Evolutionary conservation across 1,284 basidiomycete genomes (phyloP).

Genomic region (Dichomitus squalens): DNA sequence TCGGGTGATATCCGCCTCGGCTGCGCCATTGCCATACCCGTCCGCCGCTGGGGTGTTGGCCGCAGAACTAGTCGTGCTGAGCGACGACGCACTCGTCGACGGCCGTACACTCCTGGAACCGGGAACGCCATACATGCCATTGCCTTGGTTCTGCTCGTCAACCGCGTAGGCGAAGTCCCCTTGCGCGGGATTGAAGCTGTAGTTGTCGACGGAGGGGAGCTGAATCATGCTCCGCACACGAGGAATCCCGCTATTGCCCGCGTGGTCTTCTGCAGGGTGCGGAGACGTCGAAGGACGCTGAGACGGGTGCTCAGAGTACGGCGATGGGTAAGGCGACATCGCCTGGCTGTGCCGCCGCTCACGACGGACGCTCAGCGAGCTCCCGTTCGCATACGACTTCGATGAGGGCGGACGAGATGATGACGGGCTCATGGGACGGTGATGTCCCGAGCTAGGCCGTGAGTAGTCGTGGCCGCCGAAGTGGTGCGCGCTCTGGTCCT

Average conservation of each 20-base stretch:
- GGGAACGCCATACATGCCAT: slow-evolving; percentile 31
- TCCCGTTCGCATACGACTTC: slow-evolving; percentile 51
- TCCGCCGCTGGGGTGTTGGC: slow-evolving; percentile 55
- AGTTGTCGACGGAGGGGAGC: slow-evolving; percentile 65
- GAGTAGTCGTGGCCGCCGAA: slow-evolving; percentile 63
- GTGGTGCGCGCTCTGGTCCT: slow-evolving; percentile 52
- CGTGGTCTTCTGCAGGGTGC: slow-evolving; percentile 58
- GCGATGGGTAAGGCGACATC: slow-evolving; percentile 79
- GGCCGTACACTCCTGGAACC: slow-evolving; percentile 53
- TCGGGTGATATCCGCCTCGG: slow-evolving; percentile 65
- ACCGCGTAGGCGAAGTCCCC: slow-evolving; percentile 79
- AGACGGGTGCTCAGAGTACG: slow-evolving; percentile 62
- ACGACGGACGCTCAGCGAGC: slow-evolving; percentile 66
- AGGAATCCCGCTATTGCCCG: slow-evolving; percentile 49
- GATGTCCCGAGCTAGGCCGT: slow-evolving; percentile 71
- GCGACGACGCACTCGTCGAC: slow-evolving; percentile 74
- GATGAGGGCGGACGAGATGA: slow-evolving; percentile 62
- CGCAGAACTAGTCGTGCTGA: slow-evolving; percentile 81
- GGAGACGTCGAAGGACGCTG: slow-evolving; percentile 72
- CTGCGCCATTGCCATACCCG: slow-evolving; percentile 52
- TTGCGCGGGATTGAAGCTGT: slow-evolving; percentile 63
- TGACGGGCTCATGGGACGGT: slow-evolving; percentile 43
- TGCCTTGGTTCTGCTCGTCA: slow-evolving; percentile 27
- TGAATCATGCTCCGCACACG: slow-evolving; percentile 80
- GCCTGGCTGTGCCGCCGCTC: slow-evolving; percentile 79